Base-by-base conservation (phyloP, 331 rosid genomes). In the Phaseolus coccineus region DNA sequence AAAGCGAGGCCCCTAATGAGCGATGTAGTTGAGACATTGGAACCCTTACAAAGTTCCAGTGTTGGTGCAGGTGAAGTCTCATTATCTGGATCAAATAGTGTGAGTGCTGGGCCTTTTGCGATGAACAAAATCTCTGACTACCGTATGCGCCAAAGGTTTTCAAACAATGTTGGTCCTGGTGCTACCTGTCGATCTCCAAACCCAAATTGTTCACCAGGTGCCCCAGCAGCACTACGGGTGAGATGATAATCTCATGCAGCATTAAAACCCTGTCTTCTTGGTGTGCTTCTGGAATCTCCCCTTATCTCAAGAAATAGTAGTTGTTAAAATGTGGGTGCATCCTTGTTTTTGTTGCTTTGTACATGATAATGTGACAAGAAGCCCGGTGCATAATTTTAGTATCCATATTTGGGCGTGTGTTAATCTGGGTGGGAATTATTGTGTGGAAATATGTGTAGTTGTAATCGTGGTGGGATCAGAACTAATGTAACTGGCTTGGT, bases 1-100 rank as follows among this genome's bases (percentile, higher is more conserved):
- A 96, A 96, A 88, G 99, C 98, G 25, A 91, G 99, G 85, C 99
- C 99, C 19, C 81, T 96, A 82, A 96, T 96, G 99, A 93, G 99
- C 5, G 99, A 96, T 64, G 98, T 96, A 10, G 99, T 96, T 4
- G 99, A 96, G 89, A 96, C 99, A 50, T 78, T 96, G 82, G 99
- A 96, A 69, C 99, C 99, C 50, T 78, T 96, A 68, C 99, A 96
- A 89, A 89, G 97, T 83, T 83, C 91, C 57, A 87, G 78, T 30
- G 92, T 87, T 33, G 84, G 84, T 81, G 82, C 88, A 35, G 87
- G 77, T 40, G 94, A 90, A 85, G 85, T 87, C 73, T 87, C 86
- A n/a, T 75, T 90, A 73, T 78, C 85, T 14, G 93, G 91, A 14
- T 76, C 89, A 71, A 73, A 84, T 27, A 82, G 90, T 71, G 88